Evolutionary conservation across 1,139 yeast species (phyloP), one percentile per base, ranked within the genome.

Genomic region (Scheffersomyces quercinus): DNA sequence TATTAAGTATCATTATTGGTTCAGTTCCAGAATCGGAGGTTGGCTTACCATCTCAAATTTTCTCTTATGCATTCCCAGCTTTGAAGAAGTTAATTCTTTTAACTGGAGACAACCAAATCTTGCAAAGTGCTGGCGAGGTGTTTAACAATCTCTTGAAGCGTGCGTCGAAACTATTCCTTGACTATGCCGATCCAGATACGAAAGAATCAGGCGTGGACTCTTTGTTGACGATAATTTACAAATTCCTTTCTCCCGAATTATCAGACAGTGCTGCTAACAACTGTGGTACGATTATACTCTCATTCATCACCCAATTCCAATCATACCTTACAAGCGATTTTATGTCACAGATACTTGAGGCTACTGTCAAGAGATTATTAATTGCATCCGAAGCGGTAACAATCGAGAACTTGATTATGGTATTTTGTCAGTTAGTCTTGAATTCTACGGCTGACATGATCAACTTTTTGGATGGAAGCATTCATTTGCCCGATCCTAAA

Each of bases 181-280:
- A 63, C 2, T 79, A 74, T 49, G 56, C 50, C 10, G 70, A 67
- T 40, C 65, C 69, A n/a, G 62, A 61, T 12, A 58, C 73, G 3
- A 67, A 70, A 5, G 66, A 70, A 40, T 52, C 76, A 3, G 89
- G 89, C 1, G 59, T 82, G 43, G 77, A 79, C 37, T 66, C 77
- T 1, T 71, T 87, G 28, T 67, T 91, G 12, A 65, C 70, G 15
- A 77, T 88, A 10, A 82, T 88, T 4, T 83, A 89, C 5, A 83
- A 82, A 53, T 79, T 89, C 40, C 73, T 91, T 30, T 81, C 88
- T 1, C 88, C 95, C 0, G 71, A 76, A 7, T 71, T 88, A 48
- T 78, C 87, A 10, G 97, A 89, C 55, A 77, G 85, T 44, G 96
- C 96, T 0, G 91, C 95, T 1, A 75, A 83, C 60, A 82, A 83